Conservation (phyloP, 2,329 filamentous ascomycete genomes). For the Fusarium clavum region DNA sequence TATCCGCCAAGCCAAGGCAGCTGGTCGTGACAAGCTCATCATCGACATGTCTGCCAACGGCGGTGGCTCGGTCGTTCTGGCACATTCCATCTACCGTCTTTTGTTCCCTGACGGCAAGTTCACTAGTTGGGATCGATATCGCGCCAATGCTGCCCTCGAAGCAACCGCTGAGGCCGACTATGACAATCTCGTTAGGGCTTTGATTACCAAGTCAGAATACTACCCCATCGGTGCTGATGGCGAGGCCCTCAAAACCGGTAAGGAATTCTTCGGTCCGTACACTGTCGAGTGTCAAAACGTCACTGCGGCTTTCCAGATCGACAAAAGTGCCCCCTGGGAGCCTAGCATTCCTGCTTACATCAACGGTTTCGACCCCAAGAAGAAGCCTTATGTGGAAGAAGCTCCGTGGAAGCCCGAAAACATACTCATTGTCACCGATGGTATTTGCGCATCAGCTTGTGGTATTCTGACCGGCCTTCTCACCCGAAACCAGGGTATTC, state of each 20-base stretch:
- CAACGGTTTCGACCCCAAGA: constrained; percentile 35
- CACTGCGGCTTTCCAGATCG: constrained; percentile 34
- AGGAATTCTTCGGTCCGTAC: constrained; percentile 42
- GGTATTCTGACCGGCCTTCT: constrained; percentile 45
- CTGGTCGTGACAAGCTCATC: constrained; percentile 43
- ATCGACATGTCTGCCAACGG: constrained; percentile 43
- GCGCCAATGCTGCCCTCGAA: constrained; percentile 39
- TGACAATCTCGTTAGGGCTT: constrained; percentile 16
- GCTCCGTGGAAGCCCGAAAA: constrained; percentile 43
- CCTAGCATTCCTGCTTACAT: constrained; percentile 24
- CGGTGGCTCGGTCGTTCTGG: constrained; percentile 39
- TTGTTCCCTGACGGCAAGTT: constrained; percentile 41
- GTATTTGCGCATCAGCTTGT: constrained; percentile 42
- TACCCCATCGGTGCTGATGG: constrained; percentile 28
- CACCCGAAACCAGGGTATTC: constrained; percentile 50
- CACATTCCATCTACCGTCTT: constrained; percentile 36
- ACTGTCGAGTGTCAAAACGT: constrained; percentile 37
- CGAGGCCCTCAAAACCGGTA: constrained; percentile 32
- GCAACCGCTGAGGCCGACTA: constrained; percentile 35
- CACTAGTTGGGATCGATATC: constrained; percentile 34
- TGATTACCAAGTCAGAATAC: constrained; percentile 23
- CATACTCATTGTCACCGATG: constrained; percentile 42
- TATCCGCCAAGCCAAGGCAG: constrained; percentile 33
- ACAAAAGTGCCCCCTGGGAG: constrained; percentile 30
- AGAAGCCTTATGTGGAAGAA: constrained; percentile 26